Evolutionary conservation across 345 rosid species (phyloP), one percentile per base, ranked within the genome.

Genomic region (Salix udensis): DNA sequence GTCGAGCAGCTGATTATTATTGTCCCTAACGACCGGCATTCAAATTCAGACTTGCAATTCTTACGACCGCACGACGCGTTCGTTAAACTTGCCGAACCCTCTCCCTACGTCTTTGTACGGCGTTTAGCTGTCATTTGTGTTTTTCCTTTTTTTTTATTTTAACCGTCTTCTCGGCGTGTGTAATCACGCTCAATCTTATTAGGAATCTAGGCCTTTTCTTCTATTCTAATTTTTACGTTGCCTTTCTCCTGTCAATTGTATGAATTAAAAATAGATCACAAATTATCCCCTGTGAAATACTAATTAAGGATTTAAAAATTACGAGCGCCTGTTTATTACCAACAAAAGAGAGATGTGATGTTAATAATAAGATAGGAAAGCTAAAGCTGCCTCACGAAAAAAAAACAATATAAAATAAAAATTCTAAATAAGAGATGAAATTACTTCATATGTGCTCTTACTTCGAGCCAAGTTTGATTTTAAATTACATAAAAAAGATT

Each of bases 41-140:
- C 58, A 52, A 19, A 52, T 71, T 34, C 68, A 53, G 14, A 21
- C 58, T 60, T 71, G 61, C 78, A 68, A 13, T 18, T 46, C 74
- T 26, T 71, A 48, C 44, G 72, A 30, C 67, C 74, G 76, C 82
- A 40, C 80, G 83, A 68, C 74, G 65, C 50, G 79, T 71, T 75
- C 82, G 67, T 78, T 74, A 76, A 84, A 48, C 58, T 65, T 60
- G 75, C 24, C 71, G 80, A 78, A 7, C 76, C 78, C 62, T 0
- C 7, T 52, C 13, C 26, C 9, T n/a, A 10, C 40, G 64, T 60
- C n/a, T 8, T 50, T 13, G 69, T 67, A 76, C 77, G 79, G 77
- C 70, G 31, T 73, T 81, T 73, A 69, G 71, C 61, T 37, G 39
- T 48, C 68, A 12, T 11, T 14, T n/a, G 19, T 42, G 28, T 26